Base-by-base conservation (phyloP, 75 land plant genomes). In the Cunninghamia lanceolata region DNA sequence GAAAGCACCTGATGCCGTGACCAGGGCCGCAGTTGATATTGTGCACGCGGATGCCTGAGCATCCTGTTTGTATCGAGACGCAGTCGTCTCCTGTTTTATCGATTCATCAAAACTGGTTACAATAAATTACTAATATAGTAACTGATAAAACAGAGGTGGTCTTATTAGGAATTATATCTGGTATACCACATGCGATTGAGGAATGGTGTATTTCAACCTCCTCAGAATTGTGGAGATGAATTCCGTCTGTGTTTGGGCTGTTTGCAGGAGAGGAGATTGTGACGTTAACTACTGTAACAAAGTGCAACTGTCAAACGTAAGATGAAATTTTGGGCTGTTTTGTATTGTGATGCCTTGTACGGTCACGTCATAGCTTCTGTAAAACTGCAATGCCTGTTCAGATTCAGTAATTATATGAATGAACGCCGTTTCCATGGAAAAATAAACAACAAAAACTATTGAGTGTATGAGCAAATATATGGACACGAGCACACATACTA, bases 211-310 rank as follows among this genome's bases (percentile, higher is more conserved):
- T 93, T 83, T 85, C 92, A 0, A 93, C 96, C 52, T 91, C 86
- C 77, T 63, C 85, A 17, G 96, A 91, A 84, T 93, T 92, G 68
- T 91, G 95, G 52, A 97, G 91, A 84, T 97, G 98, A 34, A 97
- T 94, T 54, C 98, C 99, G 68, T 97, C 98, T 16, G 99, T 97
- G 90, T 97, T 97, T 25, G 93, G 98, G 84, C 99, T 96, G 63
- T 89, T 85, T 16, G 86, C 91, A 0, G 98, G 97, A 4, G 98
- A 90, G 36, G 85, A 86, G 83, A 94, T 91, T 16, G 89, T 90
- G n/a, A 97, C 36, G 83, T 91, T 89, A 10, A 43, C n/a, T 36
- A 96, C 92, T 15, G 76, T 70, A 15, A 97, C 87, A 0, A 87
- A 14, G 63, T 35, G 68, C 90, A 94, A 82, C 53, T 91, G 88